These are phyloP conservation scores for Cryphonectria carpinicola DNA, from an alignment of 2,329 filamentous ascomycete genomes.

Conservation along the genomic window DNA sequence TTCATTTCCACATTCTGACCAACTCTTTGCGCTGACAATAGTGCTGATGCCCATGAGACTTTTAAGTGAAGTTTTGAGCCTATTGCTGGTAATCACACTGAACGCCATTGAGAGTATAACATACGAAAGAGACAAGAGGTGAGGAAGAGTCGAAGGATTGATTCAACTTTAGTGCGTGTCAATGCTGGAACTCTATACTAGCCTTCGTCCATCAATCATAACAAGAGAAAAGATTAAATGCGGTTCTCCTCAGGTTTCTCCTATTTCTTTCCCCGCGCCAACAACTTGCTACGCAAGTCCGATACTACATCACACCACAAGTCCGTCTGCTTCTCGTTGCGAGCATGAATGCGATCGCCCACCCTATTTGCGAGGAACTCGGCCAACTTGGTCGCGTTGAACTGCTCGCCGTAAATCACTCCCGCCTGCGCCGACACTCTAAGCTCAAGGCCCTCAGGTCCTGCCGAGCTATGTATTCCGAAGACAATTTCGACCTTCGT, in stretches of 20 bases:
- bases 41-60: neutral
- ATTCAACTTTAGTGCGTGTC: neutral
- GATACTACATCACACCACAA: slow-evolving; percentile 60
- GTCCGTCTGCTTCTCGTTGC: slow-evolving; percentile 41
- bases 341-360: slow-evolving; percentile 40
- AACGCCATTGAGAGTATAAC: neutral
- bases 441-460: slow-evolving; percentile 57
- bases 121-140: neutral
- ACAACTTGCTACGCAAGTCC: slow-evolving; percentile 58
- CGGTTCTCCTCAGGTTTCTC: neutral
- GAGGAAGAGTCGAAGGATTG: neutral
- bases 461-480: slow-evolving; percentile 53
- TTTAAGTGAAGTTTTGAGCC: neutral
- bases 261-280: slow-evolving; percentile 59
- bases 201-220: neutral
- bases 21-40: neutral
- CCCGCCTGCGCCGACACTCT: slow-evolving; percentile 57
- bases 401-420: slow-evolving; percentile 77
- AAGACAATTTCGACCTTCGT: slow-evolving; percentile 71
- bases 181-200: neutral
- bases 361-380: slow-evolving; percentile 68
- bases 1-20: neutral
- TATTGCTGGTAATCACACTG: neutral
- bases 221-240: neutral
- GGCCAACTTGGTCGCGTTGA: slow-evolving; percentile 75